Base-by-base conservation (phyloP, 441 rosid species). In the Iberis amara region DNA sequence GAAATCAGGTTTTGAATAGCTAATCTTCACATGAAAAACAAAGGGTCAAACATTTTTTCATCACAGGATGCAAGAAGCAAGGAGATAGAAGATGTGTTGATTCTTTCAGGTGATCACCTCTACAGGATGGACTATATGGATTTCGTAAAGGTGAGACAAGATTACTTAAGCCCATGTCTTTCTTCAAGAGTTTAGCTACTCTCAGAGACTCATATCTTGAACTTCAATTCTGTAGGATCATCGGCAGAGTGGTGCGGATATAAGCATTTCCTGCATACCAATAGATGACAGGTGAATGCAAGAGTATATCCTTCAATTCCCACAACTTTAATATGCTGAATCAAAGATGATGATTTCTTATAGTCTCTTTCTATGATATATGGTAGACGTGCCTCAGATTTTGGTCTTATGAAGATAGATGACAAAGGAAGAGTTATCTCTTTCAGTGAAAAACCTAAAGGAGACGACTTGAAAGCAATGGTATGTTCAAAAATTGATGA, bases 121-220 rank as follows among this genome's bases (percentile, higher is more conserved):
- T 91, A 87, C 42, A 57, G 98, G 21, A 91, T 91, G 96, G 96
- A 88, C 61, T 91, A 88, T 4, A 79, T 91, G 96, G 96, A 88
- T 70, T 88, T 91, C 57, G 79, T 91, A 47, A 94, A 83, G 77
- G 98, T 86, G 64, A 66, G 37, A 55, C 7, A 18, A 49, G 4
- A 58, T 8, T 11, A 11, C 46, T 15, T 39, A 39, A 52, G 12
- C 12, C 23, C 40, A 57, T 37, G 8, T 14, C 47, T 8, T 37
- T 38, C 48, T 37, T 38, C 42, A 39, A 45, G 15, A 57, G 23
- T 18, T n/a, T 48, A 26, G 26, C 43, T 28, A 45, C n/a, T 4
- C 41, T 41, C 15, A 11, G 58, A 56, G 53, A 38, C 44, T 46
- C 50, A 53, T 32, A 15, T 23, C 40, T 33, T 28, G 30, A 46